Evolutionary conservation across 2,329 filamentous ascomycete species (phyloP).

Genomic region (Madurella fahalii): DNA sequence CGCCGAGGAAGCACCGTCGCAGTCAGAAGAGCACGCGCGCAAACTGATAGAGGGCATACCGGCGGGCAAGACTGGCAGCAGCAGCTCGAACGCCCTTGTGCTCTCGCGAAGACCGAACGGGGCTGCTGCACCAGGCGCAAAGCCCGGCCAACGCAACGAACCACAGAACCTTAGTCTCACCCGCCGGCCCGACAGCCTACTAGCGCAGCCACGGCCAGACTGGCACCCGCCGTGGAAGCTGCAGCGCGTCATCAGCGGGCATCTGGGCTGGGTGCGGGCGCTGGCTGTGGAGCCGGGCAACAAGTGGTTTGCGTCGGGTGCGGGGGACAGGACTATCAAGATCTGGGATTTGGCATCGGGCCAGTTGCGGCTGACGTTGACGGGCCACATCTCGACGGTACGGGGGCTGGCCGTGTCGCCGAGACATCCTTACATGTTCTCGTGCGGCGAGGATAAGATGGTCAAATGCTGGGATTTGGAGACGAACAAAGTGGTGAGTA

Average conservation of each 20-base stretch:
- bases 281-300: constrained; percentile 93
- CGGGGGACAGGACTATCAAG: constrained; percentile 95
- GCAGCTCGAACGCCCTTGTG: constrained; percentile 36
- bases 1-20: constrained; percentile 27
- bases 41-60: constrained; percentile 65
- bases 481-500: constrained; percentile 79
- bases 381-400: constrained; percentile 91
- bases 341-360: constrained; percentile 96
- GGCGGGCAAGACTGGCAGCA: constrained; percentile 33
- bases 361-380: constrained; percentile 77
- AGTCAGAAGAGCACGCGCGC: constrained; percentile 48
- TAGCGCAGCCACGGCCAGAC: constrained; percentile 64
- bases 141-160: constrained; percentile 29
- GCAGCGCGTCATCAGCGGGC: constrained; percentile 94
- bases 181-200: constrained; percentile 29
- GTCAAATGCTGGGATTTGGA: constrained; percentile 99
- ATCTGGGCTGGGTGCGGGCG: constrained; percentile 88
- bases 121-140: constrained; percentile 18
- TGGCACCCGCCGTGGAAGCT: constrained; percentile 99
- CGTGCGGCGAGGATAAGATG: constrained; percentile 98
- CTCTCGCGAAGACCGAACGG: constrained; percentile 30
- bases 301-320: constrained; percentile 94
- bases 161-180: constrained; percentile 36
- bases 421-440: constrained; percentile 93
- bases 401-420: constrained; percentile 88